A percentile compares a stretch with the other conserved stretches of the same genome.
These are phyloP conservation scores for Colletotrichum plurivorum DNA, from an alignment of 2,329 filamentous ascomycete genomes.

Conservation along the genomic window DNA sequence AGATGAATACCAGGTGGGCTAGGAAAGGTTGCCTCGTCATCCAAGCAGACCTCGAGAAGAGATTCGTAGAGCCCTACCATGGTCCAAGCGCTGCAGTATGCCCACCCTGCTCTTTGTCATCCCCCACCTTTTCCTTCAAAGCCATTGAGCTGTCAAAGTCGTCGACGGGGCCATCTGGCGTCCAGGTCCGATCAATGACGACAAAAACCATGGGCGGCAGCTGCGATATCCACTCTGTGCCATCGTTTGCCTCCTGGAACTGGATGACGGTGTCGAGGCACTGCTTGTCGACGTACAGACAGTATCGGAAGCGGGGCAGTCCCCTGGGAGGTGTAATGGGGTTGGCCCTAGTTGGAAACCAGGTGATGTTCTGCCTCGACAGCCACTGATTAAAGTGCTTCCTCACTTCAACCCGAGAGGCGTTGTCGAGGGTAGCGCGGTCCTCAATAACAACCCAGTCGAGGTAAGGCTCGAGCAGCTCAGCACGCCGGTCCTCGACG, in stretches of 20 bases:
- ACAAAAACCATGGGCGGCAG: conserved; percentile 3
- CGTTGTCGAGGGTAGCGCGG: conserved; percentile 15
- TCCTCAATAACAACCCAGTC: conserved; percentile 34
- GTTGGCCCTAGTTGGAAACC: neutral
- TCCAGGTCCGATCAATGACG: conserved; percentile 9
- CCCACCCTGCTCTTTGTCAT: conserved; percentile 1
- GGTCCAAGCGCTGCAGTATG: conserved; percentile 12
- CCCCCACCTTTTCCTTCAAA: conserved; percentile 4
- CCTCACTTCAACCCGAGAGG: conserved; percentile 5
- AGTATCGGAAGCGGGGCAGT: conserved; percentile 18
- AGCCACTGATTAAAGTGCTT: neutral
- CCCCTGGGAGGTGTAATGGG: neutral
- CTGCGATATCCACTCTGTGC: neutral
- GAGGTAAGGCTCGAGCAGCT: conserved; percentile 23
- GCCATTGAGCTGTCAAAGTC: neutral
- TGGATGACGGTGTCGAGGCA: conserved; percentile 7
- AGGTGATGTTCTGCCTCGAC: neutral
- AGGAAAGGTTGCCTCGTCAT: neutral
- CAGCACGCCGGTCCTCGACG: neutral
- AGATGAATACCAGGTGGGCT: conserved; percentile 13
- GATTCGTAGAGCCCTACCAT: conserved; percentile 1
- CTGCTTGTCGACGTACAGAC: conserved; percentile 20
- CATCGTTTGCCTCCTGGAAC: conserved; percentile 13
- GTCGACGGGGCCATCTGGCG: neutral
- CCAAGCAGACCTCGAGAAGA: neutral